Percentiles rank a stretch among this genome's conserved stretches.
These are phyloP conservation scores for Colletotrichum brevisporum DNA, from an alignment of 2,329 filamentous ascomycete genomes.

Conservation along the genomic window DNA sequence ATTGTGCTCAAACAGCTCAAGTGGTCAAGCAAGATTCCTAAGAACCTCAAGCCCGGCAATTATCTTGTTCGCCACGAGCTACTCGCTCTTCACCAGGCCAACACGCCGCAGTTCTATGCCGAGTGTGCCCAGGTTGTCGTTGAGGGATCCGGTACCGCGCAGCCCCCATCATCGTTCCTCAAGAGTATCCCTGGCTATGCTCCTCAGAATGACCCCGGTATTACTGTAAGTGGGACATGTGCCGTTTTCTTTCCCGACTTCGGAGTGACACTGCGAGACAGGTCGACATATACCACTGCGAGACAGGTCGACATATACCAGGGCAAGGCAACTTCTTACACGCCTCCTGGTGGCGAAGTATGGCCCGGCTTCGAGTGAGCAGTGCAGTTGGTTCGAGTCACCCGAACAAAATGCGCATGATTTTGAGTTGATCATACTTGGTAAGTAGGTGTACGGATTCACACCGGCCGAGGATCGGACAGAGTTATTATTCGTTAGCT, in stretches of 20 bases:
- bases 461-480: too few relatives aligned
- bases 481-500: too few relatives aligned
- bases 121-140: constrained; percentile 69
- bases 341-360: constrained; percentile 5
- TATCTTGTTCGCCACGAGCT: constrained; percentile 72
- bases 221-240: constrained; percentile 52
- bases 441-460: too few relatives aligned
- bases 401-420: neutral
- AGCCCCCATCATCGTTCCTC: constrained; percentile 57
- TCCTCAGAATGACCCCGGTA: constrained; percentile 62
- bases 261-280: neutral
- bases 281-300: constrained; percentile 20
- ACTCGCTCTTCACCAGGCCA: constrained; percentile 68
- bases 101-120: constrained; percentile 67
- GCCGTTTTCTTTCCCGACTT: neutral
- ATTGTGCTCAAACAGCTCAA: constrained; percentile 52
- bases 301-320: constrained; percentile 24
- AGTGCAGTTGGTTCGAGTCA: neutral
- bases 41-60: constrained; percentile 63
- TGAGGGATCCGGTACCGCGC: constrained; percentile 61
- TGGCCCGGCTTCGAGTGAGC: constrained; percentile 10
- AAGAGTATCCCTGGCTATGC: constrained; percentile 62
- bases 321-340: constrained; percentile 10
- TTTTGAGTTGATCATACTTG: neutral
- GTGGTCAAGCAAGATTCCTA: constrained; percentile 66